These are phyloP conservation scores for Astragalus glycyphyllos DNA, from an alignment of 306 rosid genomes.

Conservation along the genomic window DNA sequence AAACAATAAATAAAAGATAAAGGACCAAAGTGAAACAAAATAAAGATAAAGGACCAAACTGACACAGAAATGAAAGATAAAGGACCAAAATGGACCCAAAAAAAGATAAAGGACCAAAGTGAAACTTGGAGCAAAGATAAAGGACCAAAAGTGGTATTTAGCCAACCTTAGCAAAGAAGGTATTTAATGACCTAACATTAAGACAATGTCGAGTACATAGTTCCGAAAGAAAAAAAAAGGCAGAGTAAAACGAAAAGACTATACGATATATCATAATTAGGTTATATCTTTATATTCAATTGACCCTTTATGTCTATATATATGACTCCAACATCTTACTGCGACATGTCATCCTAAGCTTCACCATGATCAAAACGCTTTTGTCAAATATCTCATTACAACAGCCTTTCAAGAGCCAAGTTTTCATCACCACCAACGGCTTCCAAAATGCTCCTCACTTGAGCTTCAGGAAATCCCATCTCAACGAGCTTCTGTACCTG, in stretches of 20 bases:
- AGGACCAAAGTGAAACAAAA: no score
- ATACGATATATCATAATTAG: conserved; percentile 23
- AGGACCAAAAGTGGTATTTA: no score
- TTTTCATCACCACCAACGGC: conserved; percentile 95
- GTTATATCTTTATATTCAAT: conserved; percentile 43
- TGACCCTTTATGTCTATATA: conserved; percentile 35
- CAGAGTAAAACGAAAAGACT: conserved; percentile 9
- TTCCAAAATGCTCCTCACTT: conserved; percentile 80
- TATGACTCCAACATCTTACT: conserved; percentile 33
- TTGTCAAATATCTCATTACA: conserved; percentile 40
- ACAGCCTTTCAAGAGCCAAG: conserved; percentile 91
- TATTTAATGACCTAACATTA: conserved; percentile 30
- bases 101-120: no score
- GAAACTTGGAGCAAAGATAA: no score
- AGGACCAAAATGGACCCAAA: no score
- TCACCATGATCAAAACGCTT: conserved; percentile 33
- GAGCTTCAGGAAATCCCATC: conserved; percentile 95
- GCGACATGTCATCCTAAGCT: conserved; percentile 34
- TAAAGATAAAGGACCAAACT: no score
- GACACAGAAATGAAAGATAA: no score
- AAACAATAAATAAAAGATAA: no score
- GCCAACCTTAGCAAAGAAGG: conserved; percentile 30
- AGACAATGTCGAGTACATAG: conserved; percentile 30
- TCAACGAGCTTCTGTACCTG: conserved; percentile 91
- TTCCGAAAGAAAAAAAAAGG: conserved; percentile 20